These are phyloP conservation scores for Pleurotus tuoliensis DNA, from an alignment of 768 basidiomycete genomes.

Conservation along the genomic window DNA sequence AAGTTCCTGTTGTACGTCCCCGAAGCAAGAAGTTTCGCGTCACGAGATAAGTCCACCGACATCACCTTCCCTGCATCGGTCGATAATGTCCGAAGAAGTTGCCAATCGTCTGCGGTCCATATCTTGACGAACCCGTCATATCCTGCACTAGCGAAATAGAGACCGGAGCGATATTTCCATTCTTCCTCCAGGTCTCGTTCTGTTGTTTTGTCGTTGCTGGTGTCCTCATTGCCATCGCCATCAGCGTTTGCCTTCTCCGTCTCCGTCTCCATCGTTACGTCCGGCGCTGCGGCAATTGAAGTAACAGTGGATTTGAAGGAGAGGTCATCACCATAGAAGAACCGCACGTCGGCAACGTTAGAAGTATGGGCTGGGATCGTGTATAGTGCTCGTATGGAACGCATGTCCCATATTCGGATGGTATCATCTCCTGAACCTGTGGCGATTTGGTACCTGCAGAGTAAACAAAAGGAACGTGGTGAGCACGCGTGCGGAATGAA, in stretches of 20 bases:
- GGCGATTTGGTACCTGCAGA: constrained; percentile 86
- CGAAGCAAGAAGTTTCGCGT: constrained; percentile 80
- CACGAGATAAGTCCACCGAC: constrained; percentile 88
- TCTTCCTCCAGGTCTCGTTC: constrained; percentile 44
- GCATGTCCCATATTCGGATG: constrained; percentile 98
- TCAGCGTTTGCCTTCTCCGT: constrained; percentile 26
- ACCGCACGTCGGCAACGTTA: constrained; percentile 92
- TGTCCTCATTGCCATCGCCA: constrained; percentile 27
- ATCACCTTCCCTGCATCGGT: constrained; percentile 99
- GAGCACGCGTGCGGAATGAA: neutral
- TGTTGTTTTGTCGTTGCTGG: constrained; percentile 28
- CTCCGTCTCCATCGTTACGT: constrained; percentile 46
- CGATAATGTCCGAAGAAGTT: constrained; percentile 78
- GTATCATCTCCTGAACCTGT: constrained; percentile 98
- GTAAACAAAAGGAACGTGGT: constrained; percentile 3
- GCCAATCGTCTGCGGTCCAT: constrained; percentile 99
- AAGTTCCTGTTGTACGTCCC: constrained; percentile 94
- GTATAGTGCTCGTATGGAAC: constrained; percentile 87
- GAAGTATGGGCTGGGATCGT: constrained; percentile 96
- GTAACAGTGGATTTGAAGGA: constrained; percentile 37
- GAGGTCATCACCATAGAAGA: constrained; percentile 72
- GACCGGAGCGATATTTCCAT: constrained; percentile 78
- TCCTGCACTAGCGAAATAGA: constrained; percentile 90
- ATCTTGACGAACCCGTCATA: constrained; percentile 95
- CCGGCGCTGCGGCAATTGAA: constrained; percentile 21